These are phyloP conservation scores for Corinectria fuckeliana DNA, from an alignment of 2,329 filamentous ascomycete genomes.

Conservation along the genomic window DNA sequence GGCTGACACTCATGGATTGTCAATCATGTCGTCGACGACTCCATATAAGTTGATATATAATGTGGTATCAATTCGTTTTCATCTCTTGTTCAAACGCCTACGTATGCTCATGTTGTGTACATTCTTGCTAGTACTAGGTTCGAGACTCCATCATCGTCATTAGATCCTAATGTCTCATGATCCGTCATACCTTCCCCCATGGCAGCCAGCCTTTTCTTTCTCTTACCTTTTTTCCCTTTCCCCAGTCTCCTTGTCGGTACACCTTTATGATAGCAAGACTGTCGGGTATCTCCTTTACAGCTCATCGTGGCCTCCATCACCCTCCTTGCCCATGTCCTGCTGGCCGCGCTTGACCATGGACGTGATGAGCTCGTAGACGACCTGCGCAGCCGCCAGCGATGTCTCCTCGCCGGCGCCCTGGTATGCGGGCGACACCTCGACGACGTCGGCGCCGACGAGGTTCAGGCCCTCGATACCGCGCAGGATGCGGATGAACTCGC, in stretches of 20 bases:
- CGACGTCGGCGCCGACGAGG: constrained; percentile 86
- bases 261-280: not conserved
- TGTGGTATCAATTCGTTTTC: not conserved
- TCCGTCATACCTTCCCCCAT: not conserved
- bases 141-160: not conserved
- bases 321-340: constrained; percentile 46
- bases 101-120: not conserved
- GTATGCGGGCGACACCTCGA: constrained; percentile 84
- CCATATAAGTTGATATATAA: constrained; percentile 16
- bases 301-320: constrained; percentile 43
- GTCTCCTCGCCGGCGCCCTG: constrained; percentile 83
- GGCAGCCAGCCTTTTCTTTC: not conserved
- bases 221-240: not conserved
- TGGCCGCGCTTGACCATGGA: constrained; percentile 68
- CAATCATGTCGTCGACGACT: not conserved
- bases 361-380: constrained; percentile 85
- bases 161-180: not conserved
- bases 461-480: constrained; percentile 83
- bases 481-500: constrained; percentile 84
- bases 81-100: not conserved
- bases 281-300: constrained; percentile 34
- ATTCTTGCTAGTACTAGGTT: not conserved
- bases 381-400: constrained; percentile 81
- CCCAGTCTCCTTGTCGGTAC: not conserved
- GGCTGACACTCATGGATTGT: not conserved